Evolutionary conservation across 2,329 filamentous ascomycete species (phyloP), one percentile per base, ranked within the genome.

Genomic region (Diaporthe sp.): DNA sequence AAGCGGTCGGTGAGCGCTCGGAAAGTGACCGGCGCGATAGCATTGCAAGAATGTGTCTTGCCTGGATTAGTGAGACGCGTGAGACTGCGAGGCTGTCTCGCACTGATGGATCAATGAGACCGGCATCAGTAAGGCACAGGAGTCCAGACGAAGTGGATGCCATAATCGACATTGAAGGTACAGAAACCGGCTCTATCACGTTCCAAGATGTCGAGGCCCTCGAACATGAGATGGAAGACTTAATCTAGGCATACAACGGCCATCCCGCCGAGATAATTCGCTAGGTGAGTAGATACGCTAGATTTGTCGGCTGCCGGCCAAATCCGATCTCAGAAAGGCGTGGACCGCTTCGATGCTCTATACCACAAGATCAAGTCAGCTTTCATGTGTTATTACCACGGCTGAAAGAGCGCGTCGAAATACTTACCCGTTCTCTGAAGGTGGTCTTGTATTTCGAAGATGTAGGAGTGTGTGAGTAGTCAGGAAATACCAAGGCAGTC

Each of bases 31-130:
- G 19, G 4, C 65, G 65, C 65, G 31, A 68, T 39, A 7, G 2
- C 31, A 68, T 68, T 4, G 65, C 65, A n/a, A 68, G 28, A 17
- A 53, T 68, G 46, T 37, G 65, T 13, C 31, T 53, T 9, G 46
- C 46, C 15, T 68, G 65, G 65, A n/a, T 68, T 25, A 37, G 22
- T 13, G 31, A 2, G 15, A 17, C 22, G 31, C 65, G 34, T 42
- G 65, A 68, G n/a, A n/a, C 22, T 8, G 22, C 31, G 4, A 53
- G 46, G n/a, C 13, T 25, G 15, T 37, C 46, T 39, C 46, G 65
- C 31, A 25, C 28, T 25, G 44, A 51, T 22, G 25, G 25, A 15
- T 31, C 44, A 39, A 68, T 31, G 39, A 51, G 65, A 39, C 46
- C 65, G n/a, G 22, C 13, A 37, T 53, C 46, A 15, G 46, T 28